Conservation (phyloP, 192 early-diverging fungal species). For the Coemansia sp. region DNA sequence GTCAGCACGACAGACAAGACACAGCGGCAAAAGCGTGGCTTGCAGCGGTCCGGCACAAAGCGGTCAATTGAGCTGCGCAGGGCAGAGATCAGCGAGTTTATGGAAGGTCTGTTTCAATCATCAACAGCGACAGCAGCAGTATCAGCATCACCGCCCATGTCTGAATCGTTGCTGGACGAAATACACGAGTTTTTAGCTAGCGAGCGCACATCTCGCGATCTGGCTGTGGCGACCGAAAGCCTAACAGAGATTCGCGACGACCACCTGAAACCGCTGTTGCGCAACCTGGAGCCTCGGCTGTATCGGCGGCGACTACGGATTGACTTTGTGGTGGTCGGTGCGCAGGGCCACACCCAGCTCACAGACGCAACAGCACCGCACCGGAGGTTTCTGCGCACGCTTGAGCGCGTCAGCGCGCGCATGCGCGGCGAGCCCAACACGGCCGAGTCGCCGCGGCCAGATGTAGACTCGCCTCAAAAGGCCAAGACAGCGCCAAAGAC, state of each 20-base stretch:
- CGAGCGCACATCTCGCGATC: slow-evolving; percentile 33
- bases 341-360: slow-evolving; percentile 14
- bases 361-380: slow-evolving; percentile 41
- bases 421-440: slow-evolving; percentile 36
- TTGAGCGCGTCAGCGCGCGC: slow-evolving; percentile 40
- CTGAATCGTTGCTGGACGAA: slow-evolving; percentile 16
- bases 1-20: slow-evolving; percentile 16
- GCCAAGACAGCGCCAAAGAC: slow-evolving; percentile 6
- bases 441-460: slow-evolving; percentile 22
- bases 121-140: neutral
- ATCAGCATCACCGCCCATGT: slow-evolving; percentile 1
- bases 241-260: slow-evolving; percentile 55
- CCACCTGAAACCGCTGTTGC: slow-evolving; percentile 53
- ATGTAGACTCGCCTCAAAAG: slow-evolving; percentile 18
- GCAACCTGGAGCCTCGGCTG: slow-evolving; percentile 52
- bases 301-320: slow-evolving; percentile 51
- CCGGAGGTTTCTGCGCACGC: slow-evolving; percentile 46
- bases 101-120: slow-evolving; percentile 40
- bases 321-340: slow-evolving; percentile 53
- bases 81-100: slow-evolving; percentile 47
- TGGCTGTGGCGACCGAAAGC: slow-evolving; percentile 52
- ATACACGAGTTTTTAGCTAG: slow-evolving; percentile 24
- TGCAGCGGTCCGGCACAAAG: slow-evolving; percentile 46
- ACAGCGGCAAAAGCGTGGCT: slow-evolving; percentile 25
- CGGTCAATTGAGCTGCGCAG: slow-evolving; percentile 52